phyloP scores from a whole-genome alignment of 768 basidiomycete species.

The Candolleomyces eurysporus region DNA sequence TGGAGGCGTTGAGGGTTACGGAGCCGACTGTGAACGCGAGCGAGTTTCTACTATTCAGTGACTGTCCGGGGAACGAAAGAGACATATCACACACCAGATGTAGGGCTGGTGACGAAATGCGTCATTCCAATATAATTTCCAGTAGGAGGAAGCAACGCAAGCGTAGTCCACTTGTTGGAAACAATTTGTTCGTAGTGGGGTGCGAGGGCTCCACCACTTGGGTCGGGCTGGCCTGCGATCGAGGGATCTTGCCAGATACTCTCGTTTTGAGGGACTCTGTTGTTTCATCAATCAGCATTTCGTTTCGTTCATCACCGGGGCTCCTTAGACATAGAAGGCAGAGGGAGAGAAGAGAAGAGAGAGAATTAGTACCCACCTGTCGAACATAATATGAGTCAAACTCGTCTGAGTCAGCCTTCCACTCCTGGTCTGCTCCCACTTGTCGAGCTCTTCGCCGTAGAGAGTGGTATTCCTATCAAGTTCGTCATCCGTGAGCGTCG shows the following conservation, averaged over 20 bases:
- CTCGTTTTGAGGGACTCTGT: neutral
- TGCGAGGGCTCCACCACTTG: neutral
- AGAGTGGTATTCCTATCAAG: neutral
- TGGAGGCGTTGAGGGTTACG: conserved; percentile 35
- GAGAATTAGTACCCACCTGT: too few relatives aligned
- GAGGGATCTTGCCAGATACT: neutral
- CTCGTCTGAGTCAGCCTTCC: neutral
- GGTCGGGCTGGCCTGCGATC: neutral
- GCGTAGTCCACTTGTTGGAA: conserved; percentile 1
- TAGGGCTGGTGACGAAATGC: neutral
- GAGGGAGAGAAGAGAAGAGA: too few relatives aligned
- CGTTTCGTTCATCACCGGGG: too few relatives aligned
- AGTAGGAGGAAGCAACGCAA: neutral
- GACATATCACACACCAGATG: neutral
- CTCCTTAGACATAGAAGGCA: too few relatives aligned
- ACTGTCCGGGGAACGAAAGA: neutral
- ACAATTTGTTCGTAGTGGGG: conserved; percentile 1
- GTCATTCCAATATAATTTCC: neutral
- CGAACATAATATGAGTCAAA: neutral
- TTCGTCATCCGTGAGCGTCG: neutral
- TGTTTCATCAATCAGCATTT: too few relatives aligned
- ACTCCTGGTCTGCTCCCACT: neutral
- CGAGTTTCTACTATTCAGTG: neutral
- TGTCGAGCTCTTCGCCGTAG: neutral
- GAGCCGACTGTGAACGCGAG: conserved; percentile 26